phyloP scores from a whole-genome alignment of 148 eudicot species.

The Chenopodium quinoa region DNA sequence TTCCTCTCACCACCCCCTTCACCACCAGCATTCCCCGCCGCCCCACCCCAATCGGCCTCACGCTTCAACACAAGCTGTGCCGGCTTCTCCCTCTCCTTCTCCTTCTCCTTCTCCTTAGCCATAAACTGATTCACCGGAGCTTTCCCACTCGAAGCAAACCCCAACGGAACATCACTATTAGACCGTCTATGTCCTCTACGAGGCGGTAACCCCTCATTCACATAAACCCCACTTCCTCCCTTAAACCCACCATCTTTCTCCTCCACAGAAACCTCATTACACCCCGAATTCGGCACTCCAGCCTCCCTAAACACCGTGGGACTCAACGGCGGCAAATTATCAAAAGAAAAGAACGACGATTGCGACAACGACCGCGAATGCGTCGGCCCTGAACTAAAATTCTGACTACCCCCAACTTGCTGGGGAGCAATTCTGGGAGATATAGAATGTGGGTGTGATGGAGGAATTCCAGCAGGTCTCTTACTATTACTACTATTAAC shows the following conservation, averaged over 20 bases:
- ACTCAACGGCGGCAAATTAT: conserved; percentile 45
- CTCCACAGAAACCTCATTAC: conserved; percentile 11
- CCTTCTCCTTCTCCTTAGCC: conserved; percentile 10
- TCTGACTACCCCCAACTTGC: conserved; percentile 28
- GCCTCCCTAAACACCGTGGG: conserved; percentile 28
- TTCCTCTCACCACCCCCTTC: conserved; percentile 21
- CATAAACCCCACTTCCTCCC: conserved; percentile 12
- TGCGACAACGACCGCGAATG: conserved; percentile 44
- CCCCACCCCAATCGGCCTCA: conserved; percentile 23
- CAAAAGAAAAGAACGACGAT: conserved; percentile 40
- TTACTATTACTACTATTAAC: conserved; percentile 4
- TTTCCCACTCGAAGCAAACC: conserved; percentile 27
- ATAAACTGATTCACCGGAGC: background rate
- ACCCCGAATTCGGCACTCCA: conserved; percentile 4
- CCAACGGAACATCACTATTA: conserved; percentile 44
- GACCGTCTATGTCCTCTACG: conserved; percentile 43
- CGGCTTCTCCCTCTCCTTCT: conserved; percentile 15
- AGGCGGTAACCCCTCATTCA: conserved; percentile 35
- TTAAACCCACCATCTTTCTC: conserved; percentile 15
- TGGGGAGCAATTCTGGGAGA: conserved; percentile 14
- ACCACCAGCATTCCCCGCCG: background rate
- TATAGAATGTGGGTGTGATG: conserved; percentile 29
- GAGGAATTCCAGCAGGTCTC: conserved; percentile 36
- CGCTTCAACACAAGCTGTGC: conserved; percentile 33
- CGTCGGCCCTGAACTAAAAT: conserved; percentile 6